Evolutionary conservation across 129 eudicot species (phyloP).

Genomic region (Rutidosis leptorrhynchoides): DNA sequence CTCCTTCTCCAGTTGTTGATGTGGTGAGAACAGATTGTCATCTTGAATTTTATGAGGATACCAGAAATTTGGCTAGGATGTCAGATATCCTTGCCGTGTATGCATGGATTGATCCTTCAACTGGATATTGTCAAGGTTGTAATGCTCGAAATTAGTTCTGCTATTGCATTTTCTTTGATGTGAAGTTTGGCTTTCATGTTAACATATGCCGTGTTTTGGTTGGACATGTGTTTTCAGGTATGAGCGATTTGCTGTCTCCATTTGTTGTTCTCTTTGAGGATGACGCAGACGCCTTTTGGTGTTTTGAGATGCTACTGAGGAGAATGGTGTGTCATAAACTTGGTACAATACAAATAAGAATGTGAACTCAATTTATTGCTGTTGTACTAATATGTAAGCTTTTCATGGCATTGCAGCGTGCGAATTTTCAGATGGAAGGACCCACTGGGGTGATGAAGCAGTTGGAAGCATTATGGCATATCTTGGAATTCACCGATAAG

Average conservation of each 20-base stretch:
- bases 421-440: constrained; percentile 92
- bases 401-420: constrained; percentile 47
- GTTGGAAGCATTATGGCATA: constrained; percentile 77
- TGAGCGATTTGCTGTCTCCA: constrained; percentile 96
- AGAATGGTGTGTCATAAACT: no score
- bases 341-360: no score
- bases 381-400: background rate
- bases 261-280: constrained; percentile 93
- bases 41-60: constrained; percentile 84
- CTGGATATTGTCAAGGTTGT: constrained; percentile 98
- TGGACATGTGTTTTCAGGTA: constrained; percentile 54
- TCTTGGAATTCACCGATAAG: constrained; percentile 66
- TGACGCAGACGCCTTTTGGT: constrained; percentile 98
- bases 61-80: constrained; percentile 91
- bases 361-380: no score
- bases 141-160: no score
- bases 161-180: no score
- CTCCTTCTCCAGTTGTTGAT: constrained; percentile 65
- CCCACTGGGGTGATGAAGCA: constrained; percentile 97
- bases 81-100: constrained; percentile 98
- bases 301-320: constrained; percentile 95
- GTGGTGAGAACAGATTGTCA: constrained; percentile 96
- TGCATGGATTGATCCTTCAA: constrained; percentile 98
- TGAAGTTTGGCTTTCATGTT: no score
- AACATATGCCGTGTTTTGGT: no score